These are phyloP conservation scores for Microthlaspi erraticum DNA, from an alignment of 345 rosid species.

Conservation along the genomic window DNA sequence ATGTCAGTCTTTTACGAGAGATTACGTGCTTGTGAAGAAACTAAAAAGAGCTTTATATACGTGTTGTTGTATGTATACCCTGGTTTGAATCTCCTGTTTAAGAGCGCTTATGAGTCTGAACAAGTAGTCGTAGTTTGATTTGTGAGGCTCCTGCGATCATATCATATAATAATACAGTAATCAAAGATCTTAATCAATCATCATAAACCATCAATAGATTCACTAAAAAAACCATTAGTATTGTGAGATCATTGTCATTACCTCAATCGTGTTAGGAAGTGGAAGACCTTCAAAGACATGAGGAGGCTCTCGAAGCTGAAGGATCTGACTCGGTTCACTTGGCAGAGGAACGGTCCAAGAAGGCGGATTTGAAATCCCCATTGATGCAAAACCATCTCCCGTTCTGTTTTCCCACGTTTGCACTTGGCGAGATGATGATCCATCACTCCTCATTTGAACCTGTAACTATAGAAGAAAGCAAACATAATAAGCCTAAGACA, in stretches of 20 bases:
- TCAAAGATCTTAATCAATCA: not conserved
- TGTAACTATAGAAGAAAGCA: slow-evolving; percentile 34
- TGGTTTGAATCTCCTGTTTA: slow-evolving; percentile 45
- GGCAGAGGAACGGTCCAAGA: slow-evolving; percentile 42
- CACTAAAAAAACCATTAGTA: not conserved
- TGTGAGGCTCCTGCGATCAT: slow-evolving; percentile 48
- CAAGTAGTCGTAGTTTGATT: slow-evolving; percentile 47
- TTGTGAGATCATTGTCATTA: not conserved
- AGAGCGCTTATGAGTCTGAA: slow-evolving; percentile 45
- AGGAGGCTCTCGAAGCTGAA: slow-evolving; percentile 41
- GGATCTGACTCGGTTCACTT: slow-evolving; percentile 36
- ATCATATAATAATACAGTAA: slow-evolving; percentile 18
- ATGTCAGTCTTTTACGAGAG: slow-evolving; percentile 4
- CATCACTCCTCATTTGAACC: slow-evolving; percentile 29
- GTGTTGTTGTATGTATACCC: slow-evolving; percentile 31
- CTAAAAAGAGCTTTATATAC: not conserved
- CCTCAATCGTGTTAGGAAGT: slow-evolving; percentile 44
- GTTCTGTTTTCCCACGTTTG: slow-evolving; percentile 31
- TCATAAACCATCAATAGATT: slow-evolving; percentile 17
- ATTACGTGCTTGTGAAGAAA: slow-evolving; percentile 23
- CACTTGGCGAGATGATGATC: slow-evolving; percentile 32
- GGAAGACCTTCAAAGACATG: slow-evolving; percentile 50
- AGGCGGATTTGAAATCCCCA: slow-evolving; percentile 48
- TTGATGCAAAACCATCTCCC: slow-evolving; percentile 30
- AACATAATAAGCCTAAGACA: slow-evolving; percentile 8